Conservation (phyloP, 73 alveolate genomes). For the Stentor coeruleus region DNA sequence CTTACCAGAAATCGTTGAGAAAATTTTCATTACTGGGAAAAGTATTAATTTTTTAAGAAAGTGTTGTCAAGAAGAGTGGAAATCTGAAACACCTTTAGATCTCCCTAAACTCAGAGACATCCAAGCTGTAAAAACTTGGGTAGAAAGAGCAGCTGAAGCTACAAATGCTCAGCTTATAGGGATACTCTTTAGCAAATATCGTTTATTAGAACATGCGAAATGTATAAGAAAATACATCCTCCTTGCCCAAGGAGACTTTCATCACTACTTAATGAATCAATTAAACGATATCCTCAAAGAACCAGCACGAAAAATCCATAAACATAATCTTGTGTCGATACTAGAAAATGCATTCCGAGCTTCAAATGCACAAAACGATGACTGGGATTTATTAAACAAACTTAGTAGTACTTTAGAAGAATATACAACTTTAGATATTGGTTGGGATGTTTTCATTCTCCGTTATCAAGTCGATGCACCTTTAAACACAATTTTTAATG, state of each 20-base stretch:
- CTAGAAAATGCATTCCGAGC: conserved; percentile 72
- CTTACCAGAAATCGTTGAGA: conserved; percentile 60
- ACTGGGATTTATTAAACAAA: conserved; percentile 72
- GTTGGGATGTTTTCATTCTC: conserved; percentile 96
- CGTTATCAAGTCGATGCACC: conserved; percentile 95
- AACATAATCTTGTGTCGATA: conserved; percentile 74
- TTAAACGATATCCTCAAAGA: conserved; percentile 74
- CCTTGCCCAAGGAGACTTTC: conserved; percentile 96
- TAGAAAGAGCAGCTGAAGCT: conserved; percentile 73
- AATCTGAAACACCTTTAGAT: background rate
- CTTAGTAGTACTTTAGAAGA: conserved; percentile 79
- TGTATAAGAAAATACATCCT: conserved; percentile 77
- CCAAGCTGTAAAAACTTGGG: conserved; percentile 31
- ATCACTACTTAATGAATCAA: conserved; percentile 91
- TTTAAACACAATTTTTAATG: conserved; percentile 77
- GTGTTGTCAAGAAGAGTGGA: conserved; percentile 88
- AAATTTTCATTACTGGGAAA: conserved; percentile 81
- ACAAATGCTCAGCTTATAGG: conserved; percentile 69
- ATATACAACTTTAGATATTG: conserved; percentile 87
- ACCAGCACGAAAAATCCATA: conserved; percentile 78
- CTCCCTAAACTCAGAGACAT: background rate
- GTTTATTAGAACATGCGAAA: conserved; percentile 66
- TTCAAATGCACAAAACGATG: conserved; percentile 82
- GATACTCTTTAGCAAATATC: conserved; percentile 63
- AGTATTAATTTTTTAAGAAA: conserved; percentile 81